Evolutionary conservation across 176 grass and related monocot species (phyloP), one percentile per base, ranked within the genome.

Genomic region (Zizania latifolia): DNA sequence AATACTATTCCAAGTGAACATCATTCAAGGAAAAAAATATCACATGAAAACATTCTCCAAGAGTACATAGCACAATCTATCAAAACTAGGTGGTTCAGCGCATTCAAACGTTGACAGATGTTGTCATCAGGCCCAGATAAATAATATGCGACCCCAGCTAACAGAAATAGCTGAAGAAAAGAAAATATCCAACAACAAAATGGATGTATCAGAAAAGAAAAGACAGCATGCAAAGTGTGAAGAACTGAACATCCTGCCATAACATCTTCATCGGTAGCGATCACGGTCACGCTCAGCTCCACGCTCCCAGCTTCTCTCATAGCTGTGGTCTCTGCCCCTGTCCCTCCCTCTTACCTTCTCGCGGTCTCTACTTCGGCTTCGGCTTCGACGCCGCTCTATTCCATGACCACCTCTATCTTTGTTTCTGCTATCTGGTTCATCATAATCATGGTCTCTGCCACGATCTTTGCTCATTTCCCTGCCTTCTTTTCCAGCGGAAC

Each of bases 301-400:
- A n/a, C 53, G 65, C 43, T 83, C 82, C 62, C 85, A 24, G 19
- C 86, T 82, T 58, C 82, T 88, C 14, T 86, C 69, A 13, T 85
- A 85, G 2, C 65, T 76, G 34, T 70, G 79, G 19, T 91, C 82
- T 51, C 85, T 65, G 35, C 89, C 76, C 62, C 71, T 77, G 40
- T 89, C 83, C 75, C 92, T 91, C 10, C 71, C 79, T 56, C 82
- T 86, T 75, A 91, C 87, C 63, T 63, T 90, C 71, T 90, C 85
- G 0, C 78, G 85, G 17, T 88, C 88, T 37, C 88, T 75, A 29
- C 87, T 88, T 44, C 75, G 74, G 69, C 89, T 92, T 51, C 74
- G 43, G 74, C 83, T 86, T 15, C 90, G 70, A 44, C 57, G 84
- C 21, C 80, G 62, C 40, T 87, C 81, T 70, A 77, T 87, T n/a